Evolutionary conservation across 371 early-diverging fungal species (phyloP).

Genomic region (Rhizopus arrhizus): DNA sequence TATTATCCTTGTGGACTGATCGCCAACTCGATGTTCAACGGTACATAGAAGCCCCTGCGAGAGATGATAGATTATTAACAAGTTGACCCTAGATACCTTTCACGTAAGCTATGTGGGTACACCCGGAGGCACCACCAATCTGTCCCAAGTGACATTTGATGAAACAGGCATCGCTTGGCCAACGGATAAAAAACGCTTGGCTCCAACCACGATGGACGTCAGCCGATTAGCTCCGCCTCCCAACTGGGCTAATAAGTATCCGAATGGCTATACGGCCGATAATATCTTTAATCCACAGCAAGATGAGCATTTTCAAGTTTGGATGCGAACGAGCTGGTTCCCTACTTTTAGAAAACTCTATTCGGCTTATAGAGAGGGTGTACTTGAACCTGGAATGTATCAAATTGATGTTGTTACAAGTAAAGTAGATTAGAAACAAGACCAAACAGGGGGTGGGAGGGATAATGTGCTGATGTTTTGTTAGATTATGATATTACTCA

Average conservation of each 20-base stretch:
- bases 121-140: constrained; percentile 28
- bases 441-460: neutral
- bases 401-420: constrained; percentile 59
- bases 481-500: constrained; percentile 79
- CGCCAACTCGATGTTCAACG: constrained; percentile 91
- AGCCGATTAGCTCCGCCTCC: constrained; percentile 65
- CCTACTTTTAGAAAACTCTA: constrained; percentile 92
- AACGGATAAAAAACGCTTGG: constrained; percentile 67
- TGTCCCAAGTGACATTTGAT: constrained; percentile 43
- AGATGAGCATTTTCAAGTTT: constrained; percentile 86
- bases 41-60: constrained; percentile 33
- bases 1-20: constrained; percentile 95
- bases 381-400: constrained; percentile 59
- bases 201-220: constrained; percentile 47
- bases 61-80: too few relatives aligned
- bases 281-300: constrained; percentile 64
- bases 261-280: constrained; percentile 51
- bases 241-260: constrained; percentile 59
- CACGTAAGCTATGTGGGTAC: constrained; percentile 52
- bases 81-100: constrained; percentile 47
- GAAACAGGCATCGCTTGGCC: constrained; percentile 82
- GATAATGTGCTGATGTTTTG: neutral
- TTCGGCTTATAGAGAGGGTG: constrained; percentile 58
- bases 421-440: constrained; percentile 24
- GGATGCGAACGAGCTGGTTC: constrained; percentile 93